Base-by-base conservation (phyloP, 2,329 filamentous ascomycete species). In the Alternaria solani region DNA sequence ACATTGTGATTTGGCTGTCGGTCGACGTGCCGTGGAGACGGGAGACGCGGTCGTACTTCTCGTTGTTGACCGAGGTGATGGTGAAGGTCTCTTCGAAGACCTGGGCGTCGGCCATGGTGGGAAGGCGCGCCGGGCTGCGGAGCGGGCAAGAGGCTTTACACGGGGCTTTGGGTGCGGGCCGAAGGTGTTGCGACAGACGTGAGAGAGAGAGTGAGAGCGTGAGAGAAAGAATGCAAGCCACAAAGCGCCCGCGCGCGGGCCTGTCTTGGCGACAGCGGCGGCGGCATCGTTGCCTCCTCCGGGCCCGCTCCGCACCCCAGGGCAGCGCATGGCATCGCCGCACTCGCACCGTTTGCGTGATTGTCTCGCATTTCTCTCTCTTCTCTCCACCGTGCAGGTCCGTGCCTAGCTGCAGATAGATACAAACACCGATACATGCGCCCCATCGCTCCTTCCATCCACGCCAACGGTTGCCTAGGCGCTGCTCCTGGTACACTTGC, bases 21-120 rank as follows among this genome's bases (percentile, higher is more conserved):
- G 86, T 84, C 25, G 91, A 94, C 52, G 86, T 91, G 75, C 88
- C 93, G 56, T 84, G 88, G 75, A 98, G 88, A 70, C 95, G 94
- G 56, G 92, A 91, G 26, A 97, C 94, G 66, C 94, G 92, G 82
- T 98, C 95, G 81, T 99, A 99, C 82, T 97, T 97, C 74, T 89
- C 87, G 74, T 89, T 86, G 82, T 97, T 91, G 78, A 93, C 84
- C 56, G 87, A 82, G 69, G 88, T 94, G 73, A 98, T 86, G 63
- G 87, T 91, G 86, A 98, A 97, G 73, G 88, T 90, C 77, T 96
- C 93, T 81, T 97, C 93, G 82, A 96, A 96, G 80, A 98, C 91
- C 74, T 95, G 90, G 59, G 94, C 90, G 82, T 98, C 94, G 69
- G 91, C 90, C 80, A 92, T 88, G 68, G 81, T 84, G 69, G 23